These are phyloP conservation scores for Neolentinus lepideus DNA, from an alignment of 1,284 basidiomycete genomes.

Conservation along the genomic window DNA sequence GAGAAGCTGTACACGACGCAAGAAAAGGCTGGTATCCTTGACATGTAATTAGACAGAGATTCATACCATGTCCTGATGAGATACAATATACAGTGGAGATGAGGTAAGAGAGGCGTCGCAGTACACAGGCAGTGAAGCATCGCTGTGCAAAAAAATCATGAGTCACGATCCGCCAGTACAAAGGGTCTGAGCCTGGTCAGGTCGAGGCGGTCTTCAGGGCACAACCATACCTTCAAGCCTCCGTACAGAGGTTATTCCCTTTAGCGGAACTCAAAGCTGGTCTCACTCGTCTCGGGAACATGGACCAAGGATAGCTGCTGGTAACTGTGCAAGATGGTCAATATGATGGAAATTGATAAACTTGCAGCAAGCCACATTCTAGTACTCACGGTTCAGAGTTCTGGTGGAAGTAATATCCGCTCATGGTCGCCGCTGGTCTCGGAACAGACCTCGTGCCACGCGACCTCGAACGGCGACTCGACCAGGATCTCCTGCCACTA, in stretches of 20 bases:
- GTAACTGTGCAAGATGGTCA: slow-evolving; percentile 21
- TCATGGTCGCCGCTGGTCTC: slow-evolving; percentile 60
- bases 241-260: not conserved
- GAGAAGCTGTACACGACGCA: not conserved
- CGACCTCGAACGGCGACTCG: slow-evolving; percentile 7
- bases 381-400: slow-evolving; percentile 75
- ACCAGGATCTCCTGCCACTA: slow-evolving; percentile 12
- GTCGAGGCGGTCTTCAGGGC: not conserved
- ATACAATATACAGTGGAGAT: not conserved
- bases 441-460: slow-evolving; percentile 14
- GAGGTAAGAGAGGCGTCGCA: not conserved
- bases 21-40: not conserved
- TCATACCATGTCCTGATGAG: not conserved
- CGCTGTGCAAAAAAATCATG: not conserved
- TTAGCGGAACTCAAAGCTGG: slow-evolving; percentile 36
- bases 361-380: not conserved
- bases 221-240: not conserved
- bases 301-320: slow-evolving; percentile 35
- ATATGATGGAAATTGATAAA: not conserved
- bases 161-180: not conserved
- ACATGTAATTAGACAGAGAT: not conserved
- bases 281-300: slow-evolving; percentile 28
- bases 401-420: slow-evolving; percentile 91
- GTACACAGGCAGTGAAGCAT: not conserved
- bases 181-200: not conserved